Conservation (phyloP, 345 rosid genomes). For the Gossypium raimondii region DNA sequence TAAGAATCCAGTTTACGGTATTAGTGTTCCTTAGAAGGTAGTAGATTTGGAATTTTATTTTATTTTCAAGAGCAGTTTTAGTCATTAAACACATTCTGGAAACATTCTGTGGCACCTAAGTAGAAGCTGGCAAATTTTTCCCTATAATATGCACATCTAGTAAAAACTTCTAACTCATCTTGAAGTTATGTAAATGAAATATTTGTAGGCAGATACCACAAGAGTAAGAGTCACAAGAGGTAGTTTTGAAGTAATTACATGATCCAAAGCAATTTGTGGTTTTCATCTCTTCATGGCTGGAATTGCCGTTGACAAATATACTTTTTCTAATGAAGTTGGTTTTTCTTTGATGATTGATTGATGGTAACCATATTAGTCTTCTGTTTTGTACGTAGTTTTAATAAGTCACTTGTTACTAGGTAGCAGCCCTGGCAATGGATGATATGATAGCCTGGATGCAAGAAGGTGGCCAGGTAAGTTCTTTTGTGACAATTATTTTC, state of each 20-base stretch:
- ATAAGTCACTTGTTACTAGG: constrained; percentile 85
- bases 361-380: constrained; percentile 44
- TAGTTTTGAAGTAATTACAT: not conserved
- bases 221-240: constrained; percentile 11
- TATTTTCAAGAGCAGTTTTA: not conserved
- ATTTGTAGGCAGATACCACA: not conserved
- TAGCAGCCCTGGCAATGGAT: constrained; percentile 99
- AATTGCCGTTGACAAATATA: not conserved
- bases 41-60: not conserved
- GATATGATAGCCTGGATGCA: constrained; percentile 99
- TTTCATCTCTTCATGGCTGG: not conserved
- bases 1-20: not conserved
- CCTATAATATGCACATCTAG: not conserved
- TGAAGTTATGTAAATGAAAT: constrained; percentile 3
- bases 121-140: not conserved
- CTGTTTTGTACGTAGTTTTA: constrained; percentile 72
- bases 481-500: constrained; percentile 6
- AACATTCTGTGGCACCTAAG: not conserved
- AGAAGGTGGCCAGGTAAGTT: constrained; percentile 97
- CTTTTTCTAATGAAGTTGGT: constrained; percentile 6
- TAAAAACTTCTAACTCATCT: not conserved
- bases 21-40: not conserved
- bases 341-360: constrained; percentile 24
- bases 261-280: not conserved
- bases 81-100: not conserved